Evolutionary conservation across 345 rosid genomes (phyloP), one percentile per base, ranked within the genome.

Genomic region (Gossypium sturtianum): DNA sequence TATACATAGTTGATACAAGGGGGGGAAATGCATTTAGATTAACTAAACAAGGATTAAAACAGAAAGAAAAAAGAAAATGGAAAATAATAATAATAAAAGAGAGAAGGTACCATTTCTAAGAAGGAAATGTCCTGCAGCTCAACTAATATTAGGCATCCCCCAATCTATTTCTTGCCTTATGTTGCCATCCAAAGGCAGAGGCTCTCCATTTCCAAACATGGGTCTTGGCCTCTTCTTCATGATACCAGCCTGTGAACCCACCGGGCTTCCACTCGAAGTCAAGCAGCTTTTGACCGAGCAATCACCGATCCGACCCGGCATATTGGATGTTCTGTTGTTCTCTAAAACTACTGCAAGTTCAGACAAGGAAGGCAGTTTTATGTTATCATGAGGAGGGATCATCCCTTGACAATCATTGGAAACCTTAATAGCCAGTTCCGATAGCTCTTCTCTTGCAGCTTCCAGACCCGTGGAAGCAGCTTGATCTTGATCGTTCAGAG

Each of bases 401-500:
- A 76, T 81, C 71, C 82, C 88, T 64, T 89, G 89, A 62, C 84
- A 86, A 43, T 83, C 90, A 66, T 75, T 86, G 66, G 93, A 83
- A 67, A 87, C 92, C 75, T 87, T 87, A 79, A 88, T 87, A 66
- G 98, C 97, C 13, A 89, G 81, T 75, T 88, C 98, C 10, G 97
- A 94, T 66, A 92, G 89, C 82, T 88, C 97, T 82, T 88, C 97
- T 59, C 97, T 86, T 6, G 90, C 97, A 25, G 90, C 92, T 76
- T 90, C 97, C 61, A 87, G 88, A 12, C 97, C 94, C 0, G 89
- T 83, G 49, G 87, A 76, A 0, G 83, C 90, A 57, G 88, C 93
- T 79, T 90, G 94, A 41, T 90, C 97, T 80, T 90, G 97, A 38
- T 92, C 95, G 51, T 77, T 87, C 51, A 92, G 83, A 51, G 89